Percentiles rank a stretch among this genome's conserved stretches.
These are phyloP conservation scores for Herpetomonas samuelpessoai DNA, from an alignment of 208 protist species.

Conservation along the genomic window DNA sequence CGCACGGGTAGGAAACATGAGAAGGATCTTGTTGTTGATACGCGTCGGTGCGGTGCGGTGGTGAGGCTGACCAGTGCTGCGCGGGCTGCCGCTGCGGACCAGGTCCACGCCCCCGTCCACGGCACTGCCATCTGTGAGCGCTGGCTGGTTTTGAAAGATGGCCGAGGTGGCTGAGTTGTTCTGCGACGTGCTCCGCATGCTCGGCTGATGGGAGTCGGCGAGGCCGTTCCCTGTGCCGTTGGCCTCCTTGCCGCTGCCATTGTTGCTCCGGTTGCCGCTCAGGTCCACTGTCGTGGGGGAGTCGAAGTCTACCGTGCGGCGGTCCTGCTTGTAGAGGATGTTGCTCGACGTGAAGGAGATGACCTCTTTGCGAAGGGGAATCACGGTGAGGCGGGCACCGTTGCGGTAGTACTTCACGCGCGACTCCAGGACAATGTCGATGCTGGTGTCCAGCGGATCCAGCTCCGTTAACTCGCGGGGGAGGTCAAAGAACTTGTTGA, in stretches of 20 bases:
- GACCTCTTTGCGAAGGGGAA: conserved; percentile 38
- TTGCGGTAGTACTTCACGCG: conserved; percentile 54
- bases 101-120: conserved; percentile 6
- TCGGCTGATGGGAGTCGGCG: conserved; percentile 1
- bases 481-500: conserved; percentile 61
- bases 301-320: conserved; percentile 56
- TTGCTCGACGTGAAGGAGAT: conserved; percentile 39
- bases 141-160: neutral
- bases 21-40: conserved; percentile 24
- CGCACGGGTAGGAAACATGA: conserved; percentile 47
- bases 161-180: neutral
- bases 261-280: neutral
- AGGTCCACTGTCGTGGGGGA: conserved; percentile 9
- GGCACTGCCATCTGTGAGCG: conserved; percentile 1
- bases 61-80: no score
- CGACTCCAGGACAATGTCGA: conserved; percentile 53
- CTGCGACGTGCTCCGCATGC: neutral
- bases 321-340: conserved; percentile 40
- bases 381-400: conserved; percentile 36
- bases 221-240: conserved; percentile 12
- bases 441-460: conserved; percentile 24
- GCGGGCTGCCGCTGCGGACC: conserved; percentile 6
- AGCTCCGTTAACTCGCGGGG: conserved; percentile 53
- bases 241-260: neutral
- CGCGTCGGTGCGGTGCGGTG: neutral